phyloP scores from a whole-genome alignment of 768 basidiomycete species.

The Tylopilus subfusipes region DNA sequence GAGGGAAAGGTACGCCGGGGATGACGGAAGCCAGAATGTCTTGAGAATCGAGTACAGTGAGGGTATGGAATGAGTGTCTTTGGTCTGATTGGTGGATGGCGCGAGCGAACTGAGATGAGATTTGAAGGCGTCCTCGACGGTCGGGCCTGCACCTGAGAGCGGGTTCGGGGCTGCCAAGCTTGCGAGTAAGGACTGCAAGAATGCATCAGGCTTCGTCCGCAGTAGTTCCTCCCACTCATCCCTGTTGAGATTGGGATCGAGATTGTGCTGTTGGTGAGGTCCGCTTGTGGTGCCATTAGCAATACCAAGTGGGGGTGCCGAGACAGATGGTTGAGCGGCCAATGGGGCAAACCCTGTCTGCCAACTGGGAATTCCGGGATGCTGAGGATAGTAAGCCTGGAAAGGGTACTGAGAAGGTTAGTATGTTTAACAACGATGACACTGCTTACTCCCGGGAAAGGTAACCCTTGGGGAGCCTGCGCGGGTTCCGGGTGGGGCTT shows the following conservation, averaged over 20 bases:
- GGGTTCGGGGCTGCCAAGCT: conserved; percentile 64
- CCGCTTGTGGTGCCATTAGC: conserved; percentile 22
- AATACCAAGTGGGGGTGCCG: conserved; percentile 35
- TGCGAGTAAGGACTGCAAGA: conserved; percentile 54
- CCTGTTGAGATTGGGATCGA: conserved; percentile 51
- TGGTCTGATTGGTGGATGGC: conserved; percentile 42
- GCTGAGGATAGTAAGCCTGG: conserved; percentile 33
- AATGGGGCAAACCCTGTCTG: conserved; percentile 30
- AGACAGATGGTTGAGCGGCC: conserved; percentile 25
- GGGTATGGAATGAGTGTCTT: conserved; percentile 53
- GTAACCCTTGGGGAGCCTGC: conserved; percentile 27
- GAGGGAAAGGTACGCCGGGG: conserved; percentile 71
- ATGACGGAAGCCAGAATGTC: conserved; percentile 81
- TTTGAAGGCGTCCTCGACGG: conserved; percentile 75
- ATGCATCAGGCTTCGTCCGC: conserved; percentile 51
- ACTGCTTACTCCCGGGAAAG: conserved; percentile 30
- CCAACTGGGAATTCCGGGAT: conserved; percentile 30
- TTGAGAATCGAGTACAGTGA: conserved; percentile 73
- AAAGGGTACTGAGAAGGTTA: conserved; percentile 1
- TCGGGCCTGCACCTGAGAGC: conserved; percentile 54
- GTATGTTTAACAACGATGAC: not conserved
- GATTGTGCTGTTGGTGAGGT: conserved; percentile 29
- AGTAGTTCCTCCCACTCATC: conserved; percentile 67
- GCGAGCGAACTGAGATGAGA: conserved; percentile 67
- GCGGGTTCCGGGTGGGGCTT: conserved; percentile 17